Evolutionary conservation across 139 green algal genomes (phyloP), one percentile per base, ranked within the genome.

Genomic region (Deuterostichococcus epilithicus): DNA sequence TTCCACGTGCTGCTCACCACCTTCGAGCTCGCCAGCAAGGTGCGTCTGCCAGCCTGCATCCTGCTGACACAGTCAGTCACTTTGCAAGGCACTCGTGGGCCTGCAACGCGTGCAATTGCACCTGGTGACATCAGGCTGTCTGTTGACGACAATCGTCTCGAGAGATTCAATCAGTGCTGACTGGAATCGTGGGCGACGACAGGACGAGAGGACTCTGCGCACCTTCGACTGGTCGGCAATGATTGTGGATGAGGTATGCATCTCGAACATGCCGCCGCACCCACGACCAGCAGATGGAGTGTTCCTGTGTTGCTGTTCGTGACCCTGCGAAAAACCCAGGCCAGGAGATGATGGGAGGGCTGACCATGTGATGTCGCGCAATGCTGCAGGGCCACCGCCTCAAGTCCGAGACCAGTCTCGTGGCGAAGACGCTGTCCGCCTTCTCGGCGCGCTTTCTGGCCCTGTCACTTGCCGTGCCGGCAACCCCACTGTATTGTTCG

Each of bases 1-100:
- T 82, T 82, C 72, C 78, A 79, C n/a, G 37, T 69, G 28, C n/a
- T 69, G 63, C 72, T 78, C 33, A 82, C 78, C 33, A 82, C 78
- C 35, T 78, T 75, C 30, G 72, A 82, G 36, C 42, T 78, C 4
- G 35, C 66, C 15, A 68, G 30, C 63, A 69, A 38, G 63, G 63
- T 69, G 5, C 4, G 28, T 28, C 5, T 69, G 45, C n/a, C n/a
- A n/a, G n/a, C n/a, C n/a, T n/a, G n/a, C n/a, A n/a, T n/a, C n/a
- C n/a, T n/a, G n/a, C n/a, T n/a, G n/a, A n/a, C n/a, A n/a, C n/a
- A n/a, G n/a, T n/a, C n/a, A n/a, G n/a, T n/a, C n/a, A n/a, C n/a
- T n/a, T n/a, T n/a, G n/a, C n/a, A n/a, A n/a, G n/a, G n/a, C n/a
- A n/a, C n/a, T n/a, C n/a, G n/a, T n/a, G n/a, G n/a, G n/a, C n/a